Evolutionary conservation across 116 monocot genomes (phyloP).

Genomic region (Trichopus zeylanicus): DNA sequence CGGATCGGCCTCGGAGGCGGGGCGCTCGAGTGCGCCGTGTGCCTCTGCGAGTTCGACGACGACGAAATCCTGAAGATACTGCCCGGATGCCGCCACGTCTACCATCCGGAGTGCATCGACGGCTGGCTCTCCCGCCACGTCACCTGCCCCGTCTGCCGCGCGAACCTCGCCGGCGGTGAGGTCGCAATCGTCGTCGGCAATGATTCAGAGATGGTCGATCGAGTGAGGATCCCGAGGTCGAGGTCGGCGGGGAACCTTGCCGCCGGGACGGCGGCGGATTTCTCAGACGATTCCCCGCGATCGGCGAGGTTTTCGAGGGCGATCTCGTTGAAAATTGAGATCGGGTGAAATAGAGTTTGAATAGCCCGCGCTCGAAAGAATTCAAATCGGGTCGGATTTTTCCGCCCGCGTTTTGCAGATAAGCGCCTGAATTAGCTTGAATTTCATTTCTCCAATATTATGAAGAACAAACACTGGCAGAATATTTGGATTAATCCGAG

Average conservation of each 20-base stretch:
- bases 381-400: no score
- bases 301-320: constrained; percentile 35
- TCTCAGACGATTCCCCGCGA: constrained; percentile 49
- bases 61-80: constrained; percentile 44
- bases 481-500: no score
- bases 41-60: constrained; percentile 59
- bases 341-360: no score
- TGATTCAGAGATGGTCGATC: no score
- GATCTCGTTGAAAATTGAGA: no score
- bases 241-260: constrained; percentile 6
- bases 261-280: constrained; percentile 25
- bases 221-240: constrained; percentile 1
- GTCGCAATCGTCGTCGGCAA: background rate
- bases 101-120: constrained; percentile 45
- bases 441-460: no score
- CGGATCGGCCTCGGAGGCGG: constrained; percentile 32
- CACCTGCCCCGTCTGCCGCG: constrained; percentile 60
- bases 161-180: constrained; percentile 17
- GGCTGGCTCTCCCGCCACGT: constrained; percentile 41
- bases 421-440: no score
- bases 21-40: constrained; percentile 67
- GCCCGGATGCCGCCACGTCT: constrained; percentile 49
- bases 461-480: no score
- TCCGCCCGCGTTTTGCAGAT: no score
- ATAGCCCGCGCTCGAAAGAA: no score